Conservation (phyloP, 2,329 filamentous ascomycete species). For the Cordyceps militaris region DNA sequence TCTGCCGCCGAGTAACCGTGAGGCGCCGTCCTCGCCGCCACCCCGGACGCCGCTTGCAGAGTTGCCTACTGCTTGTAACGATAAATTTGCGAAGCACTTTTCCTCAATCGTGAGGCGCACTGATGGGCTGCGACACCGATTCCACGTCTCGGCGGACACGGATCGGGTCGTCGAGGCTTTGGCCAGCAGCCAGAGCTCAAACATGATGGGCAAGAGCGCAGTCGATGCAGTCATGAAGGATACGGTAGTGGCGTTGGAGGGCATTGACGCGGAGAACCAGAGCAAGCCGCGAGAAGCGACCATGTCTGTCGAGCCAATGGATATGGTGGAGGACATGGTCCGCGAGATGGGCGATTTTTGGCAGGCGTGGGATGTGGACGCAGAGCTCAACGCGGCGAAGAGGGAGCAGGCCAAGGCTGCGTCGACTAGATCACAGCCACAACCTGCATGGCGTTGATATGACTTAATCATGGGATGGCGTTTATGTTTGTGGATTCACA, state of each 20-base stretch:
- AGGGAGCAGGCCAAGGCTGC: constrained; percentile 15
- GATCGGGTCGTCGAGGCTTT: constrained; percentile 20
- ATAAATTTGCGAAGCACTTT: constrained; percentile 43
- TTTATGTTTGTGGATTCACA: background rate
- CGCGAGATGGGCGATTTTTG: constrained; percentile 30
- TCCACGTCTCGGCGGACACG: constrained; percentile 21
- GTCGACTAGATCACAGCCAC: constrained; percentile 13
- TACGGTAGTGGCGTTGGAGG: background rate
- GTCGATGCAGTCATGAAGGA: constrained; percentile 11
- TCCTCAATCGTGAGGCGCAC: constrained; percentile 33
- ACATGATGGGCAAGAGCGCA: background rate
- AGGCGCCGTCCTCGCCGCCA: constrained; percentile 35
- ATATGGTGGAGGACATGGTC: constrained; percentile 32
- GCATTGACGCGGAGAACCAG: background rate
- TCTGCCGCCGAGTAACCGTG: background rate
- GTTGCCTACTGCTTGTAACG: constrained; percentile 27
- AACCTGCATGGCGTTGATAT: constrained; percentile 21
- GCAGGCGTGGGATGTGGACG: constrained; percentile 28
- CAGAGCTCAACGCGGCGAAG: constrained; percentile 27
- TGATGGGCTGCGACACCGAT: constrained; percentile 23
- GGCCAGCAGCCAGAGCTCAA: background rate
- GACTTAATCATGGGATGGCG: background rate
- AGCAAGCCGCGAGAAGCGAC: background rate
- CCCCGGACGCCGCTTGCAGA: constrained; percentile 30
- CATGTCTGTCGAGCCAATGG: constrained; percentile 25